Evolutionary conservation across 768 basidiomycete species (phyloP).

Genomic region (Rossbeevera mucosa): DNA sequence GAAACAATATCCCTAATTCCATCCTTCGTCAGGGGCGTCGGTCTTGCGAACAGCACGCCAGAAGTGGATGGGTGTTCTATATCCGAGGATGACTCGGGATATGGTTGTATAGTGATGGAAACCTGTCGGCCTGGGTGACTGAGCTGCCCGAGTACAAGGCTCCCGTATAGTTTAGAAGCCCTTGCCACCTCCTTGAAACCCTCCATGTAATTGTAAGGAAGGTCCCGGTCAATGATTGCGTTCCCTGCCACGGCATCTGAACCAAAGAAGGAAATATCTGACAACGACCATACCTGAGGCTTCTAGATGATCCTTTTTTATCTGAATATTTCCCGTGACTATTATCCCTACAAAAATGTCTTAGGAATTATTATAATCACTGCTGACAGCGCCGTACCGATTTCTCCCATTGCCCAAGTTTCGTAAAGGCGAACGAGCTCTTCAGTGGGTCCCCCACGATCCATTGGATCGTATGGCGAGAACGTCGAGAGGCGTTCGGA

Average conservation of each 20-base stretch:
- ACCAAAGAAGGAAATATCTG: background rate
- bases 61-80: constrained; percentile 32
- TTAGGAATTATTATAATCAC: constrained; percentile 2
- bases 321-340: constrained; percentile 32
- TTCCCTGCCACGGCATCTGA: constrained; percentile 21
- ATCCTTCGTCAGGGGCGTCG: constrained; percentile 36
- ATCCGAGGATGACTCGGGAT: constrained; percentile 33
- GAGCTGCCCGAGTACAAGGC: constrained; percentile 31
- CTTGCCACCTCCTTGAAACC: constrained; percentile 21
- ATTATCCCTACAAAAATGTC: constrained; percentile 24
- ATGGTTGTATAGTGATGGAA: constrained; percentile 32
- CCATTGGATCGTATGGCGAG: constrained; percentile 25
- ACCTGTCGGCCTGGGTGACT: constrained; percentile 34
- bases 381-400: constrained; percentile 17
- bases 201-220: constrained; percentile 21
- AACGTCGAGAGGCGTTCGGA: constrained; percentile 34
- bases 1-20: constrained; percentile 49
- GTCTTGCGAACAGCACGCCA: constrained; percentile 30
- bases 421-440: constrained; percentile 33
- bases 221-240: constrained; percentile 29
- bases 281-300: constrained; percentile 24
- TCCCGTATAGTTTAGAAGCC: constrained; percentile 30
- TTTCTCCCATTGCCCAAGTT: constrained; percentile 30
- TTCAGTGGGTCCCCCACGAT: constrained; percentile 31
- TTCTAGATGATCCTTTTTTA: constrained; percentile 33